Conservation (phyloP, 2,329 filamentous ascomycete species). For the Alternaria triticina region DNA sequence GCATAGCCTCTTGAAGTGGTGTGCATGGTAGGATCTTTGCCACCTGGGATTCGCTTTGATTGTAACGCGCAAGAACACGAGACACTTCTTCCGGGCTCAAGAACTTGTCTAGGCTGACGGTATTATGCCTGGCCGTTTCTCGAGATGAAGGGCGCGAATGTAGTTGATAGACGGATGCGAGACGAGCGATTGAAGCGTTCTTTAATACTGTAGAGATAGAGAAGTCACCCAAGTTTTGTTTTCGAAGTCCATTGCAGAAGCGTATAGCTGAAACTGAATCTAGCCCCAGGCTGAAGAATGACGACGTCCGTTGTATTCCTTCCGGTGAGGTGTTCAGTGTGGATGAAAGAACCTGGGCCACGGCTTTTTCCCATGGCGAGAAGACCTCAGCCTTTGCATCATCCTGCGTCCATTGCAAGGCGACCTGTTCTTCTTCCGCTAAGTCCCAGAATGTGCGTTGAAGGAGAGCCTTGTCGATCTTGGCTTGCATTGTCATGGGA, state of each 20-base stretch:
- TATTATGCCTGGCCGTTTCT: neutral
- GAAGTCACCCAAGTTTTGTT: slow-evolving; percentile 55
- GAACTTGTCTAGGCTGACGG: slow-evolving; percentile 4
- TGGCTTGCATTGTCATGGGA: slow-evolving; percentile 76
- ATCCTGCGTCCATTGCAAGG: slow-evolving; percentile 42
- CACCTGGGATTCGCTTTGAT: slow-evolving; percentile 44
- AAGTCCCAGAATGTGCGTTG: slow-evolving; percentile 57
- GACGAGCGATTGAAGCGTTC: slow-evolving; percentile 68
- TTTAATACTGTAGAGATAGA: slow-evolving; percentile 74
- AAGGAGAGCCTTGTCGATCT: slow-evolving; percentile 69
- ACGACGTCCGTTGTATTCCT: slow-evolving; percentile 68
- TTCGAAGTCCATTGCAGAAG: slow-evolving; percentile 65
- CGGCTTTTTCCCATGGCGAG: slow-evolving; percentile 61
- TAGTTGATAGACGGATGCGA: slow-evolving; percentile 51
- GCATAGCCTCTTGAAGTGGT: slow-evolving; percentile 86
- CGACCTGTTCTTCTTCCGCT: slow-evolving; percentile 52
- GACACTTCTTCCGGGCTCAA: slow-evolving; percentile 22
- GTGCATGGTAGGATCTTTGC: slow-evolving; percentile 77
- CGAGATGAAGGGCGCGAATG: neutral
- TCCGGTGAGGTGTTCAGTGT: slow-evolving; percentile 55
- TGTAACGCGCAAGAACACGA: slow-evolving; percentile 21
- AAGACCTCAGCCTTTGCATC: slow-evolving; percentile 52
- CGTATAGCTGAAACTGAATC: slow-evolving; percentile 84
- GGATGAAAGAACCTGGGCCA: slow-evolving; percentile 63
- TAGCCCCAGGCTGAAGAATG: slow-evolving; percentile 78